Base-by-base conservation (phyloP, 257 asterid genomes). In the Prunella vulgaris region DNA sequence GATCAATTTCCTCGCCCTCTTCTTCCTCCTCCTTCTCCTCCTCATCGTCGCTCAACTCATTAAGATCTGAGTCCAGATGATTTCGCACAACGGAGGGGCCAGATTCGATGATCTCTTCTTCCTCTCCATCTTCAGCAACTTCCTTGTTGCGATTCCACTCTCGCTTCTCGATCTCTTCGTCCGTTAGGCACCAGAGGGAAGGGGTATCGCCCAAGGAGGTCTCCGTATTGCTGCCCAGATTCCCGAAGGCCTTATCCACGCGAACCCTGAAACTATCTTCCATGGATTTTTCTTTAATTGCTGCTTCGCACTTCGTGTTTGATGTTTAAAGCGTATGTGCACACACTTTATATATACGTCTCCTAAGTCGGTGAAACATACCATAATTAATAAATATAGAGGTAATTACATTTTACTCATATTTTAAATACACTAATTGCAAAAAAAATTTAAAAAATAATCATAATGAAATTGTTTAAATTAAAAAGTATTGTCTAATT, bases 211-310 rank as follows among this genome's bases (percentile, higher is more conserved):
- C 68, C 6, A 61, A 58, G 7, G 87, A 64, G 7, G 86, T 40
- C 64, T 75, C 9, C 74, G 73, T 28, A 25, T 9, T 35, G 42
- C 76, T 44, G 71, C 77, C 71, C 9, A 91, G 86, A 13, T 86
- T 70, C 5, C 98, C 97, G 74, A 93, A 93, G 10, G 59, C 86
- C 84, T 88, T 93, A 64, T 90, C 96, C 8, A 88, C 96, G 62
- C 98, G 88, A 71, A 81, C 93, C 66, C 81, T 82, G 80, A 93
- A 93, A 60, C 88, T 93, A 66, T 92, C 96, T 64, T 92, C 96
- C 96, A 89, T 92, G 10, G 65, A 53, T 57, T 64, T 5, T 14
- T 22, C 56, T 58, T 25, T 15, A 24, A 30, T 64, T 64, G 17
- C 66, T 64, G 17, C 66, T 59, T 59, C 14, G 0, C 35, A n/a